A percentile compares a stretch with the other conserved stretches of the same genome.
Conservation (phyloP, 768 basidiomycete species). For the Trametopsis cervina region DNA sequence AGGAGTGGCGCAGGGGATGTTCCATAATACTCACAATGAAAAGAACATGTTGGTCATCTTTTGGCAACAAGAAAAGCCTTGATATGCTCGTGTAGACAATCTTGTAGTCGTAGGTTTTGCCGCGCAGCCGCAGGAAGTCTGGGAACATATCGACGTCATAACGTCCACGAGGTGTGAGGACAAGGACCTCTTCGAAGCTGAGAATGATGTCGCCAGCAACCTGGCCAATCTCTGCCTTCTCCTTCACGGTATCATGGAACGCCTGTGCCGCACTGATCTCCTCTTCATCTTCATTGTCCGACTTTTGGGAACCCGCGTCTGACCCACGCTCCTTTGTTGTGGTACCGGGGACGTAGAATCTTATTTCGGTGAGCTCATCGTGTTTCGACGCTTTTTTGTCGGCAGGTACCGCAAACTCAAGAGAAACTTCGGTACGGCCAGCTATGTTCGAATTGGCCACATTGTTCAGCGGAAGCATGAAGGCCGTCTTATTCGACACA, state of each 20-base stretch:
- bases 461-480: constrained; percentile 79
- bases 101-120: constrained; percentile 99
- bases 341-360: constrained; percentile 90
- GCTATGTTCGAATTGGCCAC: constrained; percentile 98
- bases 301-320: constrained; percentile 68
- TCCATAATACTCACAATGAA: constrained; percentile 66
- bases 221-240: constrained; percentile 91
- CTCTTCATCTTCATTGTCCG: constrained; percentile 66
- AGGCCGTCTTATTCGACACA: constrained; percentile 80
- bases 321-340: constrained; percentile 56
- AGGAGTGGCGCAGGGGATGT: not conserved
- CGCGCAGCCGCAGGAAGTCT: constrained; percentile 89
- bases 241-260: constrained; percentile 95
- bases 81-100: constrained; percentile 86
- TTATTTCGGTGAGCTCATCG: constrained; percentile 94
- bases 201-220: constrained; percentile 87
- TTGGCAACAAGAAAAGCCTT: constrained; percentile 86
- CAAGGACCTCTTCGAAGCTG: constrained; percentile 91
- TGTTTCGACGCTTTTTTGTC: constrained; percentile 37
- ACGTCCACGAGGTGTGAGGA: constrained; percentile 91
- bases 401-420: constrained; percentile 73
- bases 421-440: constrained; percentile 94
- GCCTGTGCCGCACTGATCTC: constrained; percentile 91
- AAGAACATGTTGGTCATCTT: constrained; percentile 92
- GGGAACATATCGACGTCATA: constrained; percentile 99